Conservation (phyloP, 2,329 filamentous ascomycete genomes). For the Lecanicillium sp. region DNA sequence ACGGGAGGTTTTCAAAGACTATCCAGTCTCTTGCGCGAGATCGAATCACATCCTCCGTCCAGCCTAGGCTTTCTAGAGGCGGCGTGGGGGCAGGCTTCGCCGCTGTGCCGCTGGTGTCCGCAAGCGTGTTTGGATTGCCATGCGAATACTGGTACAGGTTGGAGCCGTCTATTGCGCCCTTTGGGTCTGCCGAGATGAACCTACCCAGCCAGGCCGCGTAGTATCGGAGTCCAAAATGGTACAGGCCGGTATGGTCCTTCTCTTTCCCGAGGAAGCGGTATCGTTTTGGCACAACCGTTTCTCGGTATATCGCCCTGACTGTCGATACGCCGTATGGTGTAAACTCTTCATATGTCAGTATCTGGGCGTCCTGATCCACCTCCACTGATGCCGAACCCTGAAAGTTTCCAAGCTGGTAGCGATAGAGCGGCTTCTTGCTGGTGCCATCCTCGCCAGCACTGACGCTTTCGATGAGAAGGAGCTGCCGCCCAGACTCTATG, state of each 20-base stretch:
- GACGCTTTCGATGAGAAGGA: conserved; percentile 7
- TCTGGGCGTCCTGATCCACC: conserved; percentile 14
- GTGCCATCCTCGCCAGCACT: conserved; percentile 8
- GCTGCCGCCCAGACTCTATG: conserved; percentile 6
- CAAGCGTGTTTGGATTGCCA: conserved; percentile 8
- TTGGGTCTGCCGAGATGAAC: conserved; percentile 17
- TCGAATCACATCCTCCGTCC: neutral
- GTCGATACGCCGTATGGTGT: conserved; percentile 18
- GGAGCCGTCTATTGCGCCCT: conserved; percentile 11
- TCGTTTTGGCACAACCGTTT: conserved; percentile 12
- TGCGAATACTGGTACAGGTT: conserved; percentile 13
- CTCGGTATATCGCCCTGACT: conserved; percentile 3
- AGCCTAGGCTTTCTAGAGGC: neutral
- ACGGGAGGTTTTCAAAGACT: neutral
- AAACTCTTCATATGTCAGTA: conserved; percentile 23
- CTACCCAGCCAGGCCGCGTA: conserved; percentile 17
- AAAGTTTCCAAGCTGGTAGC: conserved; percentile 9
- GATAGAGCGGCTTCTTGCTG: conserved; percentile 10
- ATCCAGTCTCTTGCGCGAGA: neutral
- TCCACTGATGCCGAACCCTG: conserved; percentile 13
- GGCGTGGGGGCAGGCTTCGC: neutral
- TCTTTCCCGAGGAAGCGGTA: conserved; percentile 18
- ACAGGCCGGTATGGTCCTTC: conserved; percentile 18
- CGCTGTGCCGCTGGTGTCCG: conserved; percentile 5
- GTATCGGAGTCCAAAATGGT: conserved; percentile 17